Evolutionary conservation across 139 green algal genomes (phyloP), one percentile per base, ranked within the genome.

Genomic region (Chlorella sp.): DNA sequence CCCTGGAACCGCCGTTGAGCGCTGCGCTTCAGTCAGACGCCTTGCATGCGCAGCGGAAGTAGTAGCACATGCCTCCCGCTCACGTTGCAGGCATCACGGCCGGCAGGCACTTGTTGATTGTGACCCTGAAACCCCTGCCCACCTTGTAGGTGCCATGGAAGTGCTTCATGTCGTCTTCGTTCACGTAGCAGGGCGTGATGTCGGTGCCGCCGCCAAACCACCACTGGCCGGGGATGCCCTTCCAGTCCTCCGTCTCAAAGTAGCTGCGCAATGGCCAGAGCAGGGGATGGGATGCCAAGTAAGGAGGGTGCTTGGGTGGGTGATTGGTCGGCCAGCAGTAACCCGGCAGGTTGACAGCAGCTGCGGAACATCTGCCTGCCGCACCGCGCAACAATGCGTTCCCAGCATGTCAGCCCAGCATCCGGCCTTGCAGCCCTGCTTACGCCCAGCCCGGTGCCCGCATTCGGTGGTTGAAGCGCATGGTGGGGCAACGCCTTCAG

Each of bases 131-230:
- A 64, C 75, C 3, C 32, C 30, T 24, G 7, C 86, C 44, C 74
- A 94, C 92, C 92, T 99, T 99, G 92, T 98, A 98, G 0, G 86
- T 92, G 56, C 94, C 92, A 80, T 99, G 97, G 92, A 99, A 99
- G 94, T 99, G 97, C 84, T 93, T 92, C 92, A 98, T 95, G 91
- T 99, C 97, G 83, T 99, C 97, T 36, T 94, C 86, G 54, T 95
- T 93, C 1, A 99, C 73, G 88, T 98, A 99, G 67, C 70, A 92
- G 36, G 97, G 97, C 26, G 97, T 99, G 92, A 99, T 97, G 90
- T 99, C 97, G 41, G 96, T 99, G 87, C 97, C 97, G 75, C 97
- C 97, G 43, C 97, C 97, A 90, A 99, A 99, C 97, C 97, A 99
- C 97, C 97, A 99, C 88, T 98, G 96, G 69, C 87, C 92, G 28